Conservation (phyloP, 2,329 filamentous ascomycete species). For the Penicillium psychrosexuale region DNA sequence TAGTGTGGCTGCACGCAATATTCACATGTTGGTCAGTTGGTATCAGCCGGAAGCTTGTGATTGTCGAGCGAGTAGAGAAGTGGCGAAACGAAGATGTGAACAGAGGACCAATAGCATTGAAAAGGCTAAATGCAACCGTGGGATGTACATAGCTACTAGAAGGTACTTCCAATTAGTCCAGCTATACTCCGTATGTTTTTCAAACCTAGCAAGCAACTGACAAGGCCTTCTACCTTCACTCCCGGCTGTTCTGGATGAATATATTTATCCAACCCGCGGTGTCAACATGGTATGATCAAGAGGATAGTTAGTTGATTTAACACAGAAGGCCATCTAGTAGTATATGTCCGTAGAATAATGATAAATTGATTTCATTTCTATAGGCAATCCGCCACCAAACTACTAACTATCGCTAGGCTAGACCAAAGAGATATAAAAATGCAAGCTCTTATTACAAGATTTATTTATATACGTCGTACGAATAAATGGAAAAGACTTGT, state of each 20-base stretch:
- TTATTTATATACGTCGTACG: conserved; percentile 16
- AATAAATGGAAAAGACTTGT: conserved; percentile 6
- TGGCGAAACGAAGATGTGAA: not conserved
- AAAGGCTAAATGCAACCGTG: not conserved
- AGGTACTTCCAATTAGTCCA: not conserved
- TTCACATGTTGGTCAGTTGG: not conserved
- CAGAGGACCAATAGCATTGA: not conserved
- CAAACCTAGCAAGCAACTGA: not conserved
- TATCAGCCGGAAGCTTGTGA: not conserved
- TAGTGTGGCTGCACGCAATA: not conserved
- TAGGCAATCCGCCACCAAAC: not conserved
- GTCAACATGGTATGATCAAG: not conserved
- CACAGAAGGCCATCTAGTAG: not conserved
- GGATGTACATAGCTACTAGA: not conserved
- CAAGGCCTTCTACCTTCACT: no score
- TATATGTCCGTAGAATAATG: not conserved
- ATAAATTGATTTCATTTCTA: not conserved
- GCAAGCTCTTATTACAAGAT: conserved; percentile 8
- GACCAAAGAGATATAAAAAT: not conserved
- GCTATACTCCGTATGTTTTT: not conserved
- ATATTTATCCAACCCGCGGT: not conserved
- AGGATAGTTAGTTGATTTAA: not conserved
- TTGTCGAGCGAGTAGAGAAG: not conserved
- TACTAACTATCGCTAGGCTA: no score
- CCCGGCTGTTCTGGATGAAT: not conserved